Evolutionary conservation across 345 rosid species (phyloP).

Genomic region (Euphorbia peplus): DNA sequence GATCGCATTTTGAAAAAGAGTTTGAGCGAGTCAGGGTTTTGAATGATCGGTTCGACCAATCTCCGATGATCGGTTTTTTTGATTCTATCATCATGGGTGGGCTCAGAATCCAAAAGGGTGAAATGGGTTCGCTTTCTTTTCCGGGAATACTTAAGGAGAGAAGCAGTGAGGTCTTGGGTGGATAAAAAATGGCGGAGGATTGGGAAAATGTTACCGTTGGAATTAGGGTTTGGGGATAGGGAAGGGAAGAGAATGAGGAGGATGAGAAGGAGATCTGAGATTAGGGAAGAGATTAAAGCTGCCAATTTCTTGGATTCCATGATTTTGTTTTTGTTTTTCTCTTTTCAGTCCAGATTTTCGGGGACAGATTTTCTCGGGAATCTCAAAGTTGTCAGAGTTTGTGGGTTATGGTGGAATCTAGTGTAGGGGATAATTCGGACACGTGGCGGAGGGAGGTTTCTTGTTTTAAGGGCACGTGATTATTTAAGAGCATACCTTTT

Average conservation of each 20-base stretch:
- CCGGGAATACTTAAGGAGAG: constrained; percentile 36
- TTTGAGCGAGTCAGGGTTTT: constrained; percentile 42
- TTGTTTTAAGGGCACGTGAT: constrained; percentile 15
- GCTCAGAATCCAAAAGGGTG: constrained; percentile 32
- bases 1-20: constrained; percentile 47
- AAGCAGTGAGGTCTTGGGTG: constrained; percentile 40
- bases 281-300: constrained; percentile 43
- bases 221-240: constrained; percentile 13
- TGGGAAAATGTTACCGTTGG: constrained; percentile 30
- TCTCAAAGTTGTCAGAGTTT: constrained; percentile 31
- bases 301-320: constrained; percentile 58
- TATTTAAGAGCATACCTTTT: not conserved
- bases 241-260: constrained; percentile 38
- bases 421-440: constrained; percentile 18
- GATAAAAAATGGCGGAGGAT: constrained; percentile 39
- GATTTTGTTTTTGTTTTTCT: no score
- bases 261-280: constrained; percentile 42
- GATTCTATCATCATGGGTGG: constrained; percentile 17
- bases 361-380: constrained; percentile 33
- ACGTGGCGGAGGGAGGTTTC: constrained; percentile 25
- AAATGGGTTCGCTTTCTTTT: constrained; percentile 52
- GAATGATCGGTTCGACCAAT: constrained; percentile 16
- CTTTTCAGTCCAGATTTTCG: constrained; percentile 15
- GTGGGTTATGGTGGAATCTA: constrained; percentile 6
- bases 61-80: constrained; percentile 10